Evolutionary conservation across 2,329 filamentous ascomycete species (phyloP), one percentile per base, ranked within the genome.

Genomic region (Aspergillus novofumigatus): DNA sequence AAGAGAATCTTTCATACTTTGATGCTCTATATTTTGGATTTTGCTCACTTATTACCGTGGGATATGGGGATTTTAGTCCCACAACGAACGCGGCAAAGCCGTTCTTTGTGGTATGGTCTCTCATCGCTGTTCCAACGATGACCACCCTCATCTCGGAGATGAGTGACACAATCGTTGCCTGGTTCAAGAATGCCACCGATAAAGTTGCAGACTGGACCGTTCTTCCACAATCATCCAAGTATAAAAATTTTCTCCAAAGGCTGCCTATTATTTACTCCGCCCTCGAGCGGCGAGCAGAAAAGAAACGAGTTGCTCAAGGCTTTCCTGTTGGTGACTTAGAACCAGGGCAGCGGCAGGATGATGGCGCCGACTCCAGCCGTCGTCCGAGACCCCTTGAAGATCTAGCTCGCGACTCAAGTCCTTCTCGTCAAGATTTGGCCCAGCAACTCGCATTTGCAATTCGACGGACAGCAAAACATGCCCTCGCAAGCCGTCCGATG

Each of bases 31-130:
- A 96, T 74, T 95, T 96, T 69, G 86, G 87, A 63, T 97, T 94
- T 71, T 86, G 91, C 35, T 88, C 87, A 2, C 82, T 96, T 25
- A 80, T 92, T 1, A 96, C 92, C 0, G 90, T 96, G 41, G 92
- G 92, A 1, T 96, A 96, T 65, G 92, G 92, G 3, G 91, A 96
- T 62, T 73, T 88, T 4, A 85, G 86, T 1, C 91, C 91, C 0
- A 78, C 86, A n/a, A 90, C 87, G 1, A 92, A 92, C 61, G 82
- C 86, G 0, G 91, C 90, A 1, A 87, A 90, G 54, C 85, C 90
- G 0, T 96, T 96, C 71, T 97, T 96, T 66, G 90, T 97, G n/a
- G 87, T 96, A 55, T 97, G 92, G 92, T 90, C 87, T 14, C 72
- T 97, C 1, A 81, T 96, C 26, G 91, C 92, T 0, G 81, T 96